Evolutionary conservation across 345 rosid genomes (phyloP).

Genomic region (Salix suchowensis): DNA sequence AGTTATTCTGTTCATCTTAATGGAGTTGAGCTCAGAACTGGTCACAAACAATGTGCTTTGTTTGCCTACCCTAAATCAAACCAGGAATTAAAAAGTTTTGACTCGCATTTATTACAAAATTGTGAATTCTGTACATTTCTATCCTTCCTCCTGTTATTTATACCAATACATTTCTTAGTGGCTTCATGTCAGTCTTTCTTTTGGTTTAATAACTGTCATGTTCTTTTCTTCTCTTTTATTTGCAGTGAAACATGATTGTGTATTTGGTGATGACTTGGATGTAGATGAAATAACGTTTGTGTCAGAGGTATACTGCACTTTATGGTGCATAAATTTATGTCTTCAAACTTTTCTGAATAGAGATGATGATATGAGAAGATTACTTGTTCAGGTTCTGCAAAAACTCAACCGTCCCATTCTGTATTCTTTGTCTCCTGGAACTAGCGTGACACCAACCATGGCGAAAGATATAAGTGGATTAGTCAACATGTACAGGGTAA

Average conservation of each 20-base stretch:
- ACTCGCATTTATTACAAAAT: neutral
- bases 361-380: slow-evolving; percentile 8
- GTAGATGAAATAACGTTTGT: slow-evolving; percentile 58
- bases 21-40: neutral
- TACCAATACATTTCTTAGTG: neutral
- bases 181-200: slow-evolving; percentile 7
- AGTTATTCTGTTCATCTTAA: neutral
- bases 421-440: slow-evolving; percentile 91
- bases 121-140: neutral
- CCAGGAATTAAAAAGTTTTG: neutral
- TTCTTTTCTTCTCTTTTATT: neutral
- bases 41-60: too few species aligned
- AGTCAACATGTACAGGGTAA: slow-evolving; percentile 80
- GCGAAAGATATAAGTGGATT: slow-evolving; percentile 63
- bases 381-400: slow-evolving; percentile 55
- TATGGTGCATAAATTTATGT: neutral
- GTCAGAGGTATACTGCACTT: slow-evolving; percentile 45
- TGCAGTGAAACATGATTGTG: slow-evolving; percentile 84
- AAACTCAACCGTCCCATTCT: slow-evolving; percentile 65
- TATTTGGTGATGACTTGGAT: slow-evolving; percentile 76
- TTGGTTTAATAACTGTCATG: neutral
- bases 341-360: slow-evolving; percentile 3
- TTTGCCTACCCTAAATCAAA: neutral
- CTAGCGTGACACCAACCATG: slow-evolving; percentile 68
- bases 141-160: neutral